phyloP scores from a whole-genome alignment of 2,329 filamentous ascomycete species.

The Cadophora malorum region DNA sequence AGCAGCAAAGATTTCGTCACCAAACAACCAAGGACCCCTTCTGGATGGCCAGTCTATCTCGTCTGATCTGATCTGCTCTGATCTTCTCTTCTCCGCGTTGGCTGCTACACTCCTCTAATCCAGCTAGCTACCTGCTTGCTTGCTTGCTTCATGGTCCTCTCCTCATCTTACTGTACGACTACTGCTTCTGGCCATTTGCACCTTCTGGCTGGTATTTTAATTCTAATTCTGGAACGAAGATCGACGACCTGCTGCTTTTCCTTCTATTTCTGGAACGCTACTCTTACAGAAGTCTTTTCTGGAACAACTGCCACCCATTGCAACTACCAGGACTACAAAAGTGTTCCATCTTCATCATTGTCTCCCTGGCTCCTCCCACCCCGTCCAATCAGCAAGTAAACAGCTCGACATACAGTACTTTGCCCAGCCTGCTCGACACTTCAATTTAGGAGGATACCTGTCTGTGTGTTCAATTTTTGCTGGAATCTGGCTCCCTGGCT shows the following conservation, averaged over 20 bases:
- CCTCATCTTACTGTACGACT: conserved; percentile 6
- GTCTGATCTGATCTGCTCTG: conserved; percentile 9
- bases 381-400: background rate
- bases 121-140: background rate
- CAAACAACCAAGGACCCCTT: conserved; percentile 8
- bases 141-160: background rate
- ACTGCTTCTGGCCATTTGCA: conserved; percentile 8
- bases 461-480: conserved; percentile 7
- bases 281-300: conserved; percentile 11
- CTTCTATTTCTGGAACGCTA: conserved; percentile 19
- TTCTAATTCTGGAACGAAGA: conserved; percentile 14
- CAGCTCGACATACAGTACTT: background rate
- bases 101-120: conserved; percentile 1
- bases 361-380: conserved; percentile 1
- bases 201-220: conserved; percentile 8
- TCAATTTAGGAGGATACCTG: conserved; percentile 1
- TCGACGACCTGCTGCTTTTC: background rate
- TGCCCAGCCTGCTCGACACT: conserved; percentile 11
- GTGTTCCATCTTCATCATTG: conserved; percentile 4
- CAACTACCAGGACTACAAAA: conserved; percentile 4
- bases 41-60: conserved; percentile 2
- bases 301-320: conserved; percentile 18
- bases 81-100: conserved; percentile 10
- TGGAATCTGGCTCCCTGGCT: background rate
- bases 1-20: conserved; percentile 11